Percentiles rank a stretch among this genome's conserved stretches.
Evolutionary conservation across 345 rosid species (phyloP).

Genomic region (Citrus hindsii): DNA sequence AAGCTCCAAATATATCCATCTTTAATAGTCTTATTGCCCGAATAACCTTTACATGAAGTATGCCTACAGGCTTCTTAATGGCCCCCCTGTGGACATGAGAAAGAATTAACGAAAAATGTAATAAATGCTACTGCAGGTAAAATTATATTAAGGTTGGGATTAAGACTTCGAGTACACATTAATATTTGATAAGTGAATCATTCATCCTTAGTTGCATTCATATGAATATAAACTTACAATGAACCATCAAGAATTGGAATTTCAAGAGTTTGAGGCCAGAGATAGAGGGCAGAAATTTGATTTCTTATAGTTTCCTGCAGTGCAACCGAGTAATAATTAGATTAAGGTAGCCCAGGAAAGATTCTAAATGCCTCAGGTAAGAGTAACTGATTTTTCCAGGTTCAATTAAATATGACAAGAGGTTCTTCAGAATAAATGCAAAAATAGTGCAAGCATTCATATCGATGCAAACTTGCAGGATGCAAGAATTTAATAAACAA

Average conservation of each 20-base stretch:
- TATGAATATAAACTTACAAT: constrained; percentile 29
- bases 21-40: constrained; percentile 38
- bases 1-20: constrained; percentile 51
- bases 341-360: neutral
- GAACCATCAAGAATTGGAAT: constrained; percentile 44
- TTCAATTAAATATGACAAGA: neutral
- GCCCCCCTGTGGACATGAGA: constrained; percentile 22
- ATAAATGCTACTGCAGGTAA: neutral
- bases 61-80: constrained; percentile 46
- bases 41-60: constrained; percentile 45
- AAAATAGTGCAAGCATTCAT: neutral
- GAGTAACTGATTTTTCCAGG: neutral
- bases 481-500: neutral
- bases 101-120: neutral
- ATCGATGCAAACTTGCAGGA: neutral
- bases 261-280: constrained; percentile 50
- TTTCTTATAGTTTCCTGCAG: constrained; percentile 39
- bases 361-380: neutral
- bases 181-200: neutral
- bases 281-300: constrained; percentile 43
- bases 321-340: constrained; percentile 2
- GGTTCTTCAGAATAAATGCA: neutral
- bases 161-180: neutral
- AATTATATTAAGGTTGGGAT: neutral
- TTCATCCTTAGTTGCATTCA: neutral